Conservation (phyloP, 1,284 basidiomycete species). For the Ganoderma sinense region DNA sequence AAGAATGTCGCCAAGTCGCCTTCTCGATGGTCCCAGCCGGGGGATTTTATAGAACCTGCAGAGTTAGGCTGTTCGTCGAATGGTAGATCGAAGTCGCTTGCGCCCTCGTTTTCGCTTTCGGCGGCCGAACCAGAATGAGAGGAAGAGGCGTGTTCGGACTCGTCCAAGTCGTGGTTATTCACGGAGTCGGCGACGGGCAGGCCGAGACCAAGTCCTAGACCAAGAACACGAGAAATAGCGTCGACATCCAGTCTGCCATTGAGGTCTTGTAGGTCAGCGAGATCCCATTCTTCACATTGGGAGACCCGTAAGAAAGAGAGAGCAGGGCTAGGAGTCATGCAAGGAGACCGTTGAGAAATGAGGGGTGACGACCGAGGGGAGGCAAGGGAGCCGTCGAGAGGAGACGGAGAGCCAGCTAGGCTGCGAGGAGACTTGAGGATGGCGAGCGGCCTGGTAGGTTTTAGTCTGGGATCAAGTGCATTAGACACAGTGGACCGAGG, state of each 20-base stretch:
- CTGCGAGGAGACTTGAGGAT: conserved; percentile 13
- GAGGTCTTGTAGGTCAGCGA: conserved; percentile 33
- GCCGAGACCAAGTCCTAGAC: conserved; percentile 31
- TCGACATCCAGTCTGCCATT: conserved; percentile 41
- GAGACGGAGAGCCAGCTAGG: background rate
- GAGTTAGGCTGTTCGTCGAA: conserved; percentile 3
- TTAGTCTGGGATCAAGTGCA: conserved; percentile 10
- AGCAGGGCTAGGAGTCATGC: background rate
- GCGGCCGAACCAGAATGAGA: background rate
- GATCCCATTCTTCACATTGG: conserved; percentile 29
- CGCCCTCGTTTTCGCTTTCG: conserved; percentile 7
- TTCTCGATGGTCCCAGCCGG: conserved; percentile 16
- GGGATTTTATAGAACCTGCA: conserved; percentile 11
- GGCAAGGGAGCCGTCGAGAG: background rate
- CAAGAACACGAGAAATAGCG: conserved; percentile 38
- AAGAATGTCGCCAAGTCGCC: conserved; percentile 13
- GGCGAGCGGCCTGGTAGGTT: conserved; percentile 23
- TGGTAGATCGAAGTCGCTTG: background rate
- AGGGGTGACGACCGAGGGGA: background rate
- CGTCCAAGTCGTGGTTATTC: conserved; percentile 5
- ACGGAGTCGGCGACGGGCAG: conserved; percentile 3
- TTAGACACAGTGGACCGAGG: background rate
- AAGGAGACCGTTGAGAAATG: background rate
- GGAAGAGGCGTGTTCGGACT: background rate
- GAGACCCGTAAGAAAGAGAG: background rate